Evolutionary conservation across 768 basidiomycete genomes (phyloP), one percentile per base, ranked within the genome.

Genomic region (Kondoa subrosea): DNA sequence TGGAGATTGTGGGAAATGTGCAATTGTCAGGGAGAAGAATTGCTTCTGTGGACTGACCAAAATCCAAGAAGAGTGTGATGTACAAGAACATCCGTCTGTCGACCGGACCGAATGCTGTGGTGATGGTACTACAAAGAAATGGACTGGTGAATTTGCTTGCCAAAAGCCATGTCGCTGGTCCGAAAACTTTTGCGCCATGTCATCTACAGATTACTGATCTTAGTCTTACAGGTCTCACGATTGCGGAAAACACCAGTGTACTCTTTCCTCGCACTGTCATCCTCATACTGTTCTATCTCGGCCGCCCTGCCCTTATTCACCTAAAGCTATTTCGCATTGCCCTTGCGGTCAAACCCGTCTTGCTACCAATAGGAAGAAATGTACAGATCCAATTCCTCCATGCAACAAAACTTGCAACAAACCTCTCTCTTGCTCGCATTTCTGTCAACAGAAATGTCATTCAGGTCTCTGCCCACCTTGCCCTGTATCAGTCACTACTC

Each of bases 41-140:
- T 97, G 93, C 76, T 95, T 84, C 78, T 97, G 93, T 74, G 91
- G 91, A 0, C 82, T 82, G 70, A 83, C 84, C 50, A 78, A 77
- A 50, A 82, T 81, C 72, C 78, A 80, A 31, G 80, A 87, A 1
- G 73, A 72, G 0, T 99, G 93, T 74, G 88, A 88, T 4, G 58
- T 60, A 25, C 66, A 66, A 1, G 1, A 34, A n/a, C 34, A 59
- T 14, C 82, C 83, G n/a, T 79, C 80, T 21, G 76, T 70, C 79
- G 25, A 81, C 80, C 72, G 76, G 75, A 34, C 77, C 80, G 68
- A 69, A 21, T 58, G 74, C 21, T 75, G 77, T 31, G 21, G 40
- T 21, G 40, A 50, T 21, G 69, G 73, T 34, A 79, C 79, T 15
- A 78, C 75, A 26, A 79, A 81, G 70, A 75, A 77, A 58, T 91